Evolutionary conservation across 345 rosid species (phyloP).

Genomic region (Viola odorata): DNA sequence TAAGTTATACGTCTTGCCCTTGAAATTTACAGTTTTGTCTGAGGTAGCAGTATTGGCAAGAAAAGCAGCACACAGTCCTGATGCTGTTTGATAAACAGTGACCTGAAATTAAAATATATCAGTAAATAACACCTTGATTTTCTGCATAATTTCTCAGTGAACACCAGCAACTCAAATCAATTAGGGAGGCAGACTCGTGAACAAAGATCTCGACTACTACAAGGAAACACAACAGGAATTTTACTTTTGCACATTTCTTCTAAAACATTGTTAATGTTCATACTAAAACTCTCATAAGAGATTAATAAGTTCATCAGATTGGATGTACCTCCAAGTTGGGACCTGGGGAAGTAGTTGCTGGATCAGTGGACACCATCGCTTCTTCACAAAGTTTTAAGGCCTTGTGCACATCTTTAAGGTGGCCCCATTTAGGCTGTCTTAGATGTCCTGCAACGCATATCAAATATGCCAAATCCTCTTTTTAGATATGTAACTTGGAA

Average conservation of each 20-base stretch:
- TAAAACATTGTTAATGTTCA: no score
- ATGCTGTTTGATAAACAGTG: constrained; percentile 60
- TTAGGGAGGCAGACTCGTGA: no score
- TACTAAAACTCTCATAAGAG: neutral
- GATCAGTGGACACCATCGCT: constrained; percentile 71
- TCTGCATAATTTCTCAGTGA: neutral
- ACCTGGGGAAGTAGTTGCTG: constrained; percentile 61
- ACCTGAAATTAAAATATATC: constrained; percentile 39
- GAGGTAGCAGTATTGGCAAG: constrained; percentile 69
- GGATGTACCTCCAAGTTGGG: constrained; percentile 61
- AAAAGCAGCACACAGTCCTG: constrained; percentile 76
- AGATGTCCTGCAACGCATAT: constrained; percentile 48
- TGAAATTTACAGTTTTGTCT: constrained; percentile 61
- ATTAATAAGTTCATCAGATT: constrained; percentile 5
- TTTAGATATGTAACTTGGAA: constrained; percentile 2
- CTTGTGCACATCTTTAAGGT: constrained; percentile 78
- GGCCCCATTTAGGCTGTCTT: constrained; percentile 98
- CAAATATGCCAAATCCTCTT: neutral
- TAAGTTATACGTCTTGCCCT: constrained; percentile 59
- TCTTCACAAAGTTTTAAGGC: constrained; percentile 85
- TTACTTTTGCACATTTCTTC: no score
- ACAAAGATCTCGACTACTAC: no score
- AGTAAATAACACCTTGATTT: neutral
- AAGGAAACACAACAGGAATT: no score
- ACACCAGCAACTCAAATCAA: no score